Conservation (phyloP, 352 stramenopile genomes). For the Pythium volutum region DNA sequence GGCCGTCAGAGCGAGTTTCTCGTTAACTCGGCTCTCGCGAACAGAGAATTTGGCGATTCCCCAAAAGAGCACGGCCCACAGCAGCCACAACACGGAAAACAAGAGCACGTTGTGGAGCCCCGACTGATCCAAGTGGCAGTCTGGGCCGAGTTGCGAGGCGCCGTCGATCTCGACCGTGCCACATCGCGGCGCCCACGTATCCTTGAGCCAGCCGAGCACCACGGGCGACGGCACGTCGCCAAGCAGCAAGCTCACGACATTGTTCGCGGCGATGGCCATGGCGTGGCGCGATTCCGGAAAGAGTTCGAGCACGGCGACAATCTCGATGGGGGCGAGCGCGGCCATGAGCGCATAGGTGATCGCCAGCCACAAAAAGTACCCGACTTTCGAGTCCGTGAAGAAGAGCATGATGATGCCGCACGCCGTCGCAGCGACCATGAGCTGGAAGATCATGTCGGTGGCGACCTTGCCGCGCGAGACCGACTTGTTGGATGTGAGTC, state of each 20-base stretch:
- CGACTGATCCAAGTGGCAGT: slow-evolving; percentile 37
- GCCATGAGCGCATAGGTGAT: slow-evolving; percentile 76
- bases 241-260: slow-evolving; percentile 88
- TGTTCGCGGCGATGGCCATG: slow-evolving; percentile 90
- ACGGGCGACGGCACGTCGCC: slow-evolving; percentile 94
- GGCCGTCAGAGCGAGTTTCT: no score
- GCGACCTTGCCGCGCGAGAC: slow-evolving; percentile 45
- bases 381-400: slow-evolving; percentile 37
- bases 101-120: slow-evolving; percentile 66
- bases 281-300: slow-evolving; percentile 84
- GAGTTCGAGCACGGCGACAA: slow-evolving; percentile 83
- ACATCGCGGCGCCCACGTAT: slow-evolving; percentile 86
- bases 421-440: slow-evolving; percentile 37
- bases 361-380: slow-evolving; percentile 62
- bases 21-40: not conserved
- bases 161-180: slow-evolving; percentile 51
- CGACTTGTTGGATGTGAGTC: slow-evolving; percentile 38
- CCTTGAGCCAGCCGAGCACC: slow-evolving; percentile 90
- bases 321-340: slow-evolving; percentile 63
- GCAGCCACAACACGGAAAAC: slow-evolving; percentile 71
- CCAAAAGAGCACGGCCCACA: slow-evolving; percentile 69
- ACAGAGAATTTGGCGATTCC: slow-evolving; percentile 36
- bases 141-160: slow-evolving; percentile 40
- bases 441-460: slow-evolving; percentile 29
- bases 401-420: slow-evolving; percentile 60